phyloP scores from a whole-genome alignment of 352 stramenopile genomes.

The Lagenidium giganteum region DNA sequence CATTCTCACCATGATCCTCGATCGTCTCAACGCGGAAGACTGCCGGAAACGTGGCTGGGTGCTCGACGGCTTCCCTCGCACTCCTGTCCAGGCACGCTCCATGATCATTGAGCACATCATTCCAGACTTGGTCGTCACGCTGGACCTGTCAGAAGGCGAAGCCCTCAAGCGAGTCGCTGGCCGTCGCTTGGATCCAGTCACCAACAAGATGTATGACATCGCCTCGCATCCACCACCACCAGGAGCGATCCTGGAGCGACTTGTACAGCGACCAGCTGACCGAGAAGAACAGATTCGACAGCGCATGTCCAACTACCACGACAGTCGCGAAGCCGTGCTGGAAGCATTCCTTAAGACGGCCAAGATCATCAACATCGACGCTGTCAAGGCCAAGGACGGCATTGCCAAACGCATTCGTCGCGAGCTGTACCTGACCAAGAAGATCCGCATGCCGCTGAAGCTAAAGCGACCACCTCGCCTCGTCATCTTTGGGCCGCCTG shows the following conservation, averaged over 20 bases:
- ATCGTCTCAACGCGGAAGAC: constrained; percentile 80
- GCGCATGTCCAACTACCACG: constrained; percentile 73
- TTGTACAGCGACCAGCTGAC: constrained; percentile 80
- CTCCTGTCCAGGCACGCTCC: constrained; percentile 86
- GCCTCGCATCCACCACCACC: constrained; percentile 64
- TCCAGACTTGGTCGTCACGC: constrained; percentile 88
- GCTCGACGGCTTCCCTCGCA: constrained; percentile 94
- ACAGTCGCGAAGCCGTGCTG: constrained; percentile 73
- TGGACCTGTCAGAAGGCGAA: constrained; percentile 89
- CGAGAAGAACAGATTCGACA: constrained; percentile 76
- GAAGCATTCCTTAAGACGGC: constrained; percentile 72
- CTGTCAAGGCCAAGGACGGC: constrained; percentile 31
- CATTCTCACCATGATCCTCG: constrained; percentile 40
- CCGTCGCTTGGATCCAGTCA: constrained; percentile 74
- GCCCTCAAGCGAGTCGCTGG: constrained; percentile 76
- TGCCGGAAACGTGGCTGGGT: constrained; percentile 89
- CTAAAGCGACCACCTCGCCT: constrained; percentile 54
- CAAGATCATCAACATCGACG: constrained; percentile 65
- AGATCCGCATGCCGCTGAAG: constrained; percentile 32
- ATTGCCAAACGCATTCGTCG: constrained; percentile 35
- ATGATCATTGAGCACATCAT: constrained; percentile 68
- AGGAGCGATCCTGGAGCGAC: constrained; percentile 28
- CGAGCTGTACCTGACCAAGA: constrained; percentile 45
- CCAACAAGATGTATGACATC: constrained; percentile 80
- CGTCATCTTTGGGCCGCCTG: constrained; percentile 91